These are phyloP conservation scores for Phytopythium chamaehyphon DNA, from an alignment of 352 stramenopile genomes.

Conservation along the genomic window DNA sequence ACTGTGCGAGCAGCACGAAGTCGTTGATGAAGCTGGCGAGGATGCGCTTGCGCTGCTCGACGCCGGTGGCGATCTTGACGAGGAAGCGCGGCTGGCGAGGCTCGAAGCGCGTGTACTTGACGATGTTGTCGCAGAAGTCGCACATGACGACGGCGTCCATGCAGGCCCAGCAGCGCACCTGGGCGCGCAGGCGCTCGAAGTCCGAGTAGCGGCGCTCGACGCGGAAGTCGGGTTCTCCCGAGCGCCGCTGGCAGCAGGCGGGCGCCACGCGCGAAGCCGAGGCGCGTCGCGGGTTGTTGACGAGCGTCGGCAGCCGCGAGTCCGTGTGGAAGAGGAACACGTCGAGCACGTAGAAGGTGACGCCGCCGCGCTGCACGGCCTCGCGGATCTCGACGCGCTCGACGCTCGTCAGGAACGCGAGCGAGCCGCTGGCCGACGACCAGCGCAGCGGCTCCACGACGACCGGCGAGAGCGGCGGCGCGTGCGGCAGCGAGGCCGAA, in stretches of 20 bases:
- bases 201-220: constrained; percentile 65
- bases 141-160: constrained; percentile 46
- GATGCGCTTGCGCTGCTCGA: constrained; percentile 48
- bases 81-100: constrained; percentile 39
- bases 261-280: constrained; percentile 10
- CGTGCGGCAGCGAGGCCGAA: constrained; percentile 9
- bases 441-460: constrained; percentile 35
- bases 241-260: constrained; percentile 2
- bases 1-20: constrained; percentile 42
- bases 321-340: constrained; percentile 50
- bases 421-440: constrained; percentile 21
- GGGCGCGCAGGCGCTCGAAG: constrained; percentile 42
- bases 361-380: constrained; percentile 29
- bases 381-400: constrained; percentile 50
- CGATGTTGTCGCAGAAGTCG: constrained; percentile 57
- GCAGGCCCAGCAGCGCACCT: constrained; percentile 38
- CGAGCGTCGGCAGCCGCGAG: constrained; percentile 39
- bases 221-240: constrained; percentile 37
- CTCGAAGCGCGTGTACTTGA: constrained; percentile 49
- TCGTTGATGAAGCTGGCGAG: constrained; percentile 46
- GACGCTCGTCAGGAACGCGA: constrained; percentile 48
- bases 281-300: constrained; percentile 35
- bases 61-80: constrained; percentile 25
- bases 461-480: constrained; percentile 31
- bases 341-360: constrained; percentile 54